Base-by-base conservation (phyloP, 2,329 filamentous ascomycete species). In the Pyrenophora seminiperda region DNA sequence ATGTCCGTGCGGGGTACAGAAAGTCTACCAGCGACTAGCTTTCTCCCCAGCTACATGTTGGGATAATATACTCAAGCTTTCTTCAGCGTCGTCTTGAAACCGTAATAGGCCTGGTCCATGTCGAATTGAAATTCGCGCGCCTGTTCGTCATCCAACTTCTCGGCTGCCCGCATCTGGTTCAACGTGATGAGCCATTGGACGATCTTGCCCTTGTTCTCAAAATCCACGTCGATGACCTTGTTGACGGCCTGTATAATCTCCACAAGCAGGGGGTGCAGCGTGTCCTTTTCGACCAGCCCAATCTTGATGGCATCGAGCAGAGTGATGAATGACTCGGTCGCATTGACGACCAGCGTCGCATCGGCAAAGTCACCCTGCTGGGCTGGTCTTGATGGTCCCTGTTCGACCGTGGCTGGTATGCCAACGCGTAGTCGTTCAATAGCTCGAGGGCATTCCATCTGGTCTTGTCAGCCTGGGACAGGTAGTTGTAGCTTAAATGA, bases 251-350 rank as follows among this genome's bases (percentile, higher is more conserved):
- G 93, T 54, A 99, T 99, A 14, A 97, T 91, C 64, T 97, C 94
- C 1, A 92, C 93, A 2, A 99, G 81, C 15, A 99, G 79, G 3
- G 94, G 94, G 69, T 99, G 95, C n/a, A 99, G 79, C 56, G 94
- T 91, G 73, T 97, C 93, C 70, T 99, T 99, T 39, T 93, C 93
- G 9, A 96, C 81, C 66, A 97, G 85, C 36, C 93, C 92, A 46
- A 99, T 84, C 70, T 92, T 92, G 63, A 99, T 82, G 13, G 94
- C 95, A 70, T 99, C 94, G 43, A 99, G 83, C 69, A 99, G 93
- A 0, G 94, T 99, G 73, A 99, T 99, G 73, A 99, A 99, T 72
- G 97, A 95, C 73, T 99, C 92, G 1, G 93, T 97, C 1, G 94
- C 94, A 58, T 93, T 87, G 33, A 95, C 79, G 50, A 97, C 95